Conservation (phyloP, 768 basidiomycete species). For the Cyathus striatus region DNA sequence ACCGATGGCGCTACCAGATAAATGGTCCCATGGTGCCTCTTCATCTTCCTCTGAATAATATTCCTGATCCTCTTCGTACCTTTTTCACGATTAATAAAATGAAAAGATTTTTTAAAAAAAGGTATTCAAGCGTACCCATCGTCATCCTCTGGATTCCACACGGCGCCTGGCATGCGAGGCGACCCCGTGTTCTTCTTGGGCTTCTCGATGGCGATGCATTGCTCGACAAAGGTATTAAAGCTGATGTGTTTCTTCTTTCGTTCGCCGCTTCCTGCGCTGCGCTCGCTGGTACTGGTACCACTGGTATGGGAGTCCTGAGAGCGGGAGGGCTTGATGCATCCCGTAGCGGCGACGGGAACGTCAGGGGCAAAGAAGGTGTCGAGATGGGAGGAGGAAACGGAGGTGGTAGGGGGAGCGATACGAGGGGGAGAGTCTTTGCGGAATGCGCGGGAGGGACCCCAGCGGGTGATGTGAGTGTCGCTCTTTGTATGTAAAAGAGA, state of each 20-base stretch:
- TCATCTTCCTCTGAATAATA: constrained; percentile 47
- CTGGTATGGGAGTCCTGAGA: constrained; percentile 26
- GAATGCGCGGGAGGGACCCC: constrained; percentile 41
- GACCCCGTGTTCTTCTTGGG: constrained; percentile 38
- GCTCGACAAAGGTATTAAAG: constrained; percentile 98
- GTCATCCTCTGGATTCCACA: constrained; percentile 24
- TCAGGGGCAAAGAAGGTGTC: constrained; percentile 7
- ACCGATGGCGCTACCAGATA: constrained; percentile 23
- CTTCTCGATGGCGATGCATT: constrained; percentile 88
- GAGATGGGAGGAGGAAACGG: constrained; percentile 11
- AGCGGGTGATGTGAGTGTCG: constrained; percentile 73
- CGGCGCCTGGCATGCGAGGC: constrained; percentile 6
- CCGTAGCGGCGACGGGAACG: constrained; percentile 9
- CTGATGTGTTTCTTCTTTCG: constrained; percentile 84
- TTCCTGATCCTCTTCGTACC: constrained; percentile 70
- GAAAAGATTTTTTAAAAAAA: constrained; percentile 5
- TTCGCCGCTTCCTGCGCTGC: constrained; percentile 11
- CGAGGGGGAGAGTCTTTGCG: constrained; percentile 73
- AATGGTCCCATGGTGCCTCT: constrained; percentile 24
- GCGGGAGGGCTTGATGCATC: constrained; percentile 19
- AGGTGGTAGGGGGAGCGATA: constrained; percentile 33
- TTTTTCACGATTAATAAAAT: constrained; percentile 14
- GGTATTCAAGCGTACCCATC: constrained; percentile 47
- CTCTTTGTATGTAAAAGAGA: constrained; percentile 78
- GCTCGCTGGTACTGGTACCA: too few species aligned